Conservation (phyloP, 179 eudicot genomes). For the Sideroxylon spinosum region DNA sequence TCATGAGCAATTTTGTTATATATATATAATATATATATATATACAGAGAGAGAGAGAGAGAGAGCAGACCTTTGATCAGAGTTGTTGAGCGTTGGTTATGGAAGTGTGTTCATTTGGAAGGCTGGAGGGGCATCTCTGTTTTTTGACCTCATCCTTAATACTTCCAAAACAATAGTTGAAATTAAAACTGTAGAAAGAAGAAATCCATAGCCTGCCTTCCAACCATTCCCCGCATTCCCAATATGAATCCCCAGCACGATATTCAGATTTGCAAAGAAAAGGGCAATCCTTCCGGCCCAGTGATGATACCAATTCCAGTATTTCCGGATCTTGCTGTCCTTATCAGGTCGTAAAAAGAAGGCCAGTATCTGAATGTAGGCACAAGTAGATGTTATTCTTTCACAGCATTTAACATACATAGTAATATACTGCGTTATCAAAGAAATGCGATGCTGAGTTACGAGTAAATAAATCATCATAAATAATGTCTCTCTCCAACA, state of each 20-base stretch:
- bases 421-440: background rate
- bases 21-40: background rate
- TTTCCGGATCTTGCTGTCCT: slow-evolving; percentile 65
- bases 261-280: slow-evolving; percentile 75
- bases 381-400: background rate
- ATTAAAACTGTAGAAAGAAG: slow-evolving; percentile 44
- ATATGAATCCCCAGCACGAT: slow-evolving; percentile 73
- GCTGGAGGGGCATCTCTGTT: slow-evolving; percentile 35
- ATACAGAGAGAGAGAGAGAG: slow-evolving; percentile 8
- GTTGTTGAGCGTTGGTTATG: background rate
- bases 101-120: slow-evolving; percentile 51
- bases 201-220: slow-evolving; percentile 89
- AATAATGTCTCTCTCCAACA: too few relatives aligned
- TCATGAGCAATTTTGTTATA: too few relatives aligned
- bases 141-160: slow-evolving; percentile 39
- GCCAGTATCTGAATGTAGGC: slow-evolving; percentile 55
- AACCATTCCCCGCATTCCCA: slow-evolving; percentile 56
- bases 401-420: background rate
- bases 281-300: slow-evolving; percentile 68
- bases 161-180: slow-evolving; percentile 57
- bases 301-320: slow-evolving; percentile 84
- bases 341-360: slow-evolving; percentile 73
- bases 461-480: too few relatives aligned
- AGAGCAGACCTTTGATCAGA: background rate
- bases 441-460: background rate